Evolutionary conservation across 2,329 filamentous ascomycete species (phyloP).

Genomic region (Penicillium thymicola): DNA sequence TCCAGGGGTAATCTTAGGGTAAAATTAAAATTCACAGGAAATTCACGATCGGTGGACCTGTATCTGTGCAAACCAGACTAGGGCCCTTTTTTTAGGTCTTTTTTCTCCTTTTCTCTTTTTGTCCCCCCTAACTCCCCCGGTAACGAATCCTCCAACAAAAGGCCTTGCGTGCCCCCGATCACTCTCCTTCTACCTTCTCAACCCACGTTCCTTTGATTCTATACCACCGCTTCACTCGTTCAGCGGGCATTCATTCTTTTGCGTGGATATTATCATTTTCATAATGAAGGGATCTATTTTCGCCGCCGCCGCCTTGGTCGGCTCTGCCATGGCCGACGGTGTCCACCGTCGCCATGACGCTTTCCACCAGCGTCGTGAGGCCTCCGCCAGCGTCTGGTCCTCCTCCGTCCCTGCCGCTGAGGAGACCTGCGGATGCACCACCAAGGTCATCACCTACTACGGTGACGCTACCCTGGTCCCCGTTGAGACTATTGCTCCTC

Average conservation of each 20-base stretch:
- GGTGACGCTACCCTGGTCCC: conserved; percentile 58
- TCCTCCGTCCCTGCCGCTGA: conserved; percentile 20
- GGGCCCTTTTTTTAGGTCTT: conserved; percentile 1
- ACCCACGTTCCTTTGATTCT: conserved; percentile 11
- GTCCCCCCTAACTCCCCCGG: conserved; percentile 14
- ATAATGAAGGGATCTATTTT: conserved; percentile 73
- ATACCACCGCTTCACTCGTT: conserved; percentile 56
- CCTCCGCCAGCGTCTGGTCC: conserved; percentile 15
- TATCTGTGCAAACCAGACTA: neutral
- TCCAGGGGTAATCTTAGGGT: conserved; percentile 7
- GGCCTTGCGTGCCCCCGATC: conserved; percentile 23
- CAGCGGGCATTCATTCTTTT: conserved; percentile 73
- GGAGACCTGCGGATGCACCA: conserved; percentile 66
- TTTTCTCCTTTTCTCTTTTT: conserved; percentile 10
- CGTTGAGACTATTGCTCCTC: conserved; percentile 24
- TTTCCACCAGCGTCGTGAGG: conserved; percentile 56
- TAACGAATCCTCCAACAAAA: conserved; percentile 23
- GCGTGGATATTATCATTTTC: conserved; percentile 21
- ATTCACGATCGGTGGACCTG: conserved; percentile 15
- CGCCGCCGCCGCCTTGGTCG: conserved; percentile 52
- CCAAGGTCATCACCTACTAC: conserved; percentile 68
- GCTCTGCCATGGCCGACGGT: conserved; percentile 56
- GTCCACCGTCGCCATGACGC: conserved; percentile 53
- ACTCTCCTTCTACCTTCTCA: conserved; percentile 18
- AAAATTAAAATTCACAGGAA: conserved; percentile 6